Conservation (phyloP, 257 asterid genomes). For the Cruciata laevipes region DNA sequence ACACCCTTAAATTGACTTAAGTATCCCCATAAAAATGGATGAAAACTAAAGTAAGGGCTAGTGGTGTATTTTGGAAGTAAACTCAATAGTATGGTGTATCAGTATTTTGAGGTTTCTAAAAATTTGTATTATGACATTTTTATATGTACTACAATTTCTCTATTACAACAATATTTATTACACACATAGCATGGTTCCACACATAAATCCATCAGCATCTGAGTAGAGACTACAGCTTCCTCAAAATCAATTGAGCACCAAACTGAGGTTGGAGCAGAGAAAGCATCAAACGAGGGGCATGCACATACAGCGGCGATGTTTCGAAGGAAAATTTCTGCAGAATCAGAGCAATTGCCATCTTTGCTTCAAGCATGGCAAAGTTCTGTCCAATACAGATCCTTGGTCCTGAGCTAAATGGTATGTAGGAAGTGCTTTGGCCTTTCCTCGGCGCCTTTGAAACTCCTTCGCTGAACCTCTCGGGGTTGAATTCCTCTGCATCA, state of each 20-base stretch:
- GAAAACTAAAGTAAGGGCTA: too few relatives aligned
- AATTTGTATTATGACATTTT: too few relatives aligned
- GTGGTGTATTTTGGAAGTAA: too few relatives aligned
- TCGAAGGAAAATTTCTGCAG: conserved; percentile 15
- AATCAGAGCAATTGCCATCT: conserved; percentile 18
- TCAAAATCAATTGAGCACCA: conserved; percentile 22
- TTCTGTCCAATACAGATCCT: conserved; percentile 23
- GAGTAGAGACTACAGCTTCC: conserved; percentile 7
- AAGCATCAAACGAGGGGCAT: conserved; percentile 17
- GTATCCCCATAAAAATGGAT: too few relatives aligned
- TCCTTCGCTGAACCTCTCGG: conserved; percentile 26
- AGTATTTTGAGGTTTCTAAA: too few relatives aligned
- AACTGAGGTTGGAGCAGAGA: conserved; percentile 21
- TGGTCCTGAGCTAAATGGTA: conserved; percentile 26
- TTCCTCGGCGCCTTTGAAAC: conserved; percentile 20
- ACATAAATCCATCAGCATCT: neutral
- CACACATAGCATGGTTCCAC: too few relatives aligned
- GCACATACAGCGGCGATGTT: conserved; percentile 21
- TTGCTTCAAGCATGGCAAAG: conserved; percentile 18
- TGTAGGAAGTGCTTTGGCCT: conserved; percentile 12
- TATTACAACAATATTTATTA: too few relatives aligned
- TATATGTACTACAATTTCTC: too few relatives aligned
- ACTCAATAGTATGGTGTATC: too few relatives aligned
- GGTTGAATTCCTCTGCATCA: conserved; percentile 26
- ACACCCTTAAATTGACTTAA: too few relatives aligned